Conservation (phyloP, 176 grass and related monocot genomes). For the Aegilops sharonensis region DNA sequence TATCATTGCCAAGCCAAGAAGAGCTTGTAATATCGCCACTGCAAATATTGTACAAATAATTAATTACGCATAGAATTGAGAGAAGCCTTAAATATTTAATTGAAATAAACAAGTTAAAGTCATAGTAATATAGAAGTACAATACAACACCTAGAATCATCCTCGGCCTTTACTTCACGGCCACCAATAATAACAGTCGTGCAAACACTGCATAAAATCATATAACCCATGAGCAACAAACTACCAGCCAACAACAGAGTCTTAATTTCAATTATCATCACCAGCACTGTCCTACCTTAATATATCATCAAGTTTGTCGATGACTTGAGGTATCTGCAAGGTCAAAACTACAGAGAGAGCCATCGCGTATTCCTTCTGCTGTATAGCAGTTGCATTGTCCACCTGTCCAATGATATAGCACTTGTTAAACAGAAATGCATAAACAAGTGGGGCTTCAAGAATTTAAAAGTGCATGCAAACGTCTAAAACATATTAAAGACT, state of each 20-base stretch:
- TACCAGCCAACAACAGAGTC: background rate
- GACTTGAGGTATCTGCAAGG: constrained; percentile 79
- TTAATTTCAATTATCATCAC: background rate
- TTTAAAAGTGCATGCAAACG: background rate
- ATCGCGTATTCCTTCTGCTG: constrained; percentile 85
- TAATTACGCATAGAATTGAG: constrained; percentile 13
- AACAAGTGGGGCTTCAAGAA: constrained; percentile 11
- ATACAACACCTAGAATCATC: constrained; percentile 73
- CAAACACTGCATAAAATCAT: constrained; percentile 71
- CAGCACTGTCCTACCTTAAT: constrained; percentile 62
- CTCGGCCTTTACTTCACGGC: constrained; percentile 55
- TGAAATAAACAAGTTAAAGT: constrained; percentile 16
- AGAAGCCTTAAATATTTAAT: constrained; percentile 6
- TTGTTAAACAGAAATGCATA: constrained; percentile 1
- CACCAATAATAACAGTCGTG: constrained; percentile 86
- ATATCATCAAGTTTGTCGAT: constrained; percentile 99
- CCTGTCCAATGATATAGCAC: constrained; percentile 49
- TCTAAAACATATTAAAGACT: constrained; percentile 21
- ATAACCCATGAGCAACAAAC: constrained; percentile 12
- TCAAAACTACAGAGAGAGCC: constrained; percentile 94
- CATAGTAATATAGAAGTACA: constrained; percentile 23
- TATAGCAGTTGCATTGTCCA: constrained; percentile 72
- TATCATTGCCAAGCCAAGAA: constrained; percentile 49
- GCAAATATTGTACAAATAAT: constrained; percentile 39
- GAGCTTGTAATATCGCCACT: constrained; percentile 92